These are phyloP conservation scores for Annulohypoxylon maeteangense DNA, from an alignment of 495 filamentous ascomycete species.

Conservation along the genomic window DNA sequence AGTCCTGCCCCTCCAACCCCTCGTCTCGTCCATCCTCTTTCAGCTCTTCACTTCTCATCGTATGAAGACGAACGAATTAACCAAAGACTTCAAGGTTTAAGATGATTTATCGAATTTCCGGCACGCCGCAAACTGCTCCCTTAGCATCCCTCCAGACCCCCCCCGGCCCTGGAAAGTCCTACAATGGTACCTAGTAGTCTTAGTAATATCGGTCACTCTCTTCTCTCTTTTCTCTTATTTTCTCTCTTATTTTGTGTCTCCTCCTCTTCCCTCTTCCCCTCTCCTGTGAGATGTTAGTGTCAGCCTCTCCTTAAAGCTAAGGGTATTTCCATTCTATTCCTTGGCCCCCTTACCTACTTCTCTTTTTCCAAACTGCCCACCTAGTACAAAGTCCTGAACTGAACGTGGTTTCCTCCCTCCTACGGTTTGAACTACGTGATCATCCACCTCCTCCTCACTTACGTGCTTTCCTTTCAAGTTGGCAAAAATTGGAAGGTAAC, in stretches of 20 bases:
- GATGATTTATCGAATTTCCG: not conserved
- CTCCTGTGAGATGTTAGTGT: conserved; percentile 9
- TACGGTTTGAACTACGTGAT: not conserved
- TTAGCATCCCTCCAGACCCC: not conserved
- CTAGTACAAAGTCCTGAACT: not conserved
- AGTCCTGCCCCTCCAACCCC: not conserved
- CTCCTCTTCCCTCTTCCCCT: conserved; percentile 1
- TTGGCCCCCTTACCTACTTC: not conserved
- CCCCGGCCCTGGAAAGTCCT: not conserved
- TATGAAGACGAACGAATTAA: not conserved
- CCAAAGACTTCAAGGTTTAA: not conserved
- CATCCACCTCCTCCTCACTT: not conserved
- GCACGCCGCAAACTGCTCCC: conserved; percentile 14
- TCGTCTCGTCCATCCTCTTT: conserved; percentile 2
- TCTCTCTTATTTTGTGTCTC: too few relatives aligned
- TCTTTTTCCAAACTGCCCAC: not conserved
- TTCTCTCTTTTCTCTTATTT: not conserved
- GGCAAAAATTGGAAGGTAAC: too few relatives aligned
- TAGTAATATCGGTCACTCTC: not conserved
- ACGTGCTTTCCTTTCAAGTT: not conserved
- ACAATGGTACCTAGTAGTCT: not conserved
- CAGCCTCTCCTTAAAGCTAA: conserved; percentile 12
- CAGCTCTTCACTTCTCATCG: conserved; percentile 1
- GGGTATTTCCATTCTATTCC: not conserved
- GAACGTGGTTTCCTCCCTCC: not conserved